Evolutionary conservation across 1,284 basidiomycete species (phyloP).

Genomic region (Ceratobasidium sp.): DNA sequence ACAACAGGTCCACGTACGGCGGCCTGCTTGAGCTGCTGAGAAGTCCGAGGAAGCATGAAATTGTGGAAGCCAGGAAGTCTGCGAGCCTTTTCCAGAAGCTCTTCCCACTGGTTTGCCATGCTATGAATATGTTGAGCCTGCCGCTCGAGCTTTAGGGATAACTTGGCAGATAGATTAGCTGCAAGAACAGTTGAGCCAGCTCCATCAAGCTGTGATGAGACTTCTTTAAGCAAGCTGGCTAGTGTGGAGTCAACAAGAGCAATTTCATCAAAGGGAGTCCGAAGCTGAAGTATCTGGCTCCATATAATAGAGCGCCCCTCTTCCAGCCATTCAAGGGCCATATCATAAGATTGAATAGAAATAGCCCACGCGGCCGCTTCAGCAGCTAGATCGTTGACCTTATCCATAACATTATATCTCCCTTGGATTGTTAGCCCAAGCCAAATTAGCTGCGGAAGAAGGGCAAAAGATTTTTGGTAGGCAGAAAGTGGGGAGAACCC

Average conservation of each 20-base stretch:
- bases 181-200: background rate
- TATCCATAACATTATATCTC: background rate
- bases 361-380: conserved; percentile 38
- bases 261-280: conserved; percentile 26
- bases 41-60: conserved; percentile 41
- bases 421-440: background rate
- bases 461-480: conserved; percentile 1
- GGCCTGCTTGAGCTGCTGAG: conserved; percentile 42
- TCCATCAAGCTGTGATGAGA: conserved; percentile 23
- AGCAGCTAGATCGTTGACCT: conserved; percentile 4
- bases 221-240: background rate
- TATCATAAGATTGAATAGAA: background rate
- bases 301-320: conserved; percentile 39
- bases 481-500: background rate
- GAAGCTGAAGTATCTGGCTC: conserved; percentile 34
- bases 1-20: conserved; percentile 48
- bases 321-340: conserved; percentile 40
- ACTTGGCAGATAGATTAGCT: too few species aligned
- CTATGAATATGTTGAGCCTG: conserved; percentile 20
- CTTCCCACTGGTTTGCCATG: conserved; percentile 15
- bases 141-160: too few species aligned
- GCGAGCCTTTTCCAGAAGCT: conserved; percentile 31
- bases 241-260: conserved; percentile 16
- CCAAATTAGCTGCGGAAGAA: conserved; percentile 35
- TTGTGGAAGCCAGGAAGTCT: conserved; percentile 16